A percentile compares a stretch with the other conserved stretches of the same genome.
These are phyloP conservation scores for Bidens hawaiensis DNA, from an alignment of 140 eudicot species.

Conservation along the genomic window DNA sequence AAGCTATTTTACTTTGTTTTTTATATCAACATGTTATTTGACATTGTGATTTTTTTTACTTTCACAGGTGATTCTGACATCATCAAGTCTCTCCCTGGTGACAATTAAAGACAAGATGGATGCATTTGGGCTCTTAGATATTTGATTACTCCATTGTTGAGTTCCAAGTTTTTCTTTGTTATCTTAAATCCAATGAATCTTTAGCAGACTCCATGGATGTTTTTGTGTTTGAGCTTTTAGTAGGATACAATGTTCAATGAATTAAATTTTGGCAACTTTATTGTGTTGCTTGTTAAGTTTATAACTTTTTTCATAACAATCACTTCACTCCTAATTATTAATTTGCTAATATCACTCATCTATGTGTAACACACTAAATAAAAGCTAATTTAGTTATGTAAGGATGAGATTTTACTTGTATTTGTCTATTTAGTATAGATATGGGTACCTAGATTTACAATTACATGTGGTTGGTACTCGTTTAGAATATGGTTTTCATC, in stretches of 20 bases:
- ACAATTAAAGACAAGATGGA: conserved; percentile 23
- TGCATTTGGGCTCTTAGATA: conserved; percentile 10
- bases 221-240: conserved; percentile 26
- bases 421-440: too few species aligned
- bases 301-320: too few species aligned
- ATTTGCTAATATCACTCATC: too few species aligned
- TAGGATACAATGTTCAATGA: conserved; percentile 24
- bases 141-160: conserved; percentile 13
- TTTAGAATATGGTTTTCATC: too few species aligned
- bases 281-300: conserved; percentile 1
- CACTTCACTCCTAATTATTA: too few species aligned
- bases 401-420: too few species aligned
- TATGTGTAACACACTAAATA: too few species aligned
- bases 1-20: background rate
- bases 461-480: too few species aligned
- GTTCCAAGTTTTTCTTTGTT: conserved; percentile 25
- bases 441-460: too few species aligned
- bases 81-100: conserved; percentile 32
- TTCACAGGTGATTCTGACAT: conserved; percentile 36
- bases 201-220: conserved; percentile 25
- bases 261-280: conserved; percentile 24
- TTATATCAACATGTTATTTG: background rate
- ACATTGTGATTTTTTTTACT: background rate
- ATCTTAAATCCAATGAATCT: conserved; percentile 26
- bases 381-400: too few species aligned